These are phyloP conservation scores for Chrysanthemum makinoi DNA, from an alignment of 129 eudicot genomes.

Conservation along the genomic window DNA sequence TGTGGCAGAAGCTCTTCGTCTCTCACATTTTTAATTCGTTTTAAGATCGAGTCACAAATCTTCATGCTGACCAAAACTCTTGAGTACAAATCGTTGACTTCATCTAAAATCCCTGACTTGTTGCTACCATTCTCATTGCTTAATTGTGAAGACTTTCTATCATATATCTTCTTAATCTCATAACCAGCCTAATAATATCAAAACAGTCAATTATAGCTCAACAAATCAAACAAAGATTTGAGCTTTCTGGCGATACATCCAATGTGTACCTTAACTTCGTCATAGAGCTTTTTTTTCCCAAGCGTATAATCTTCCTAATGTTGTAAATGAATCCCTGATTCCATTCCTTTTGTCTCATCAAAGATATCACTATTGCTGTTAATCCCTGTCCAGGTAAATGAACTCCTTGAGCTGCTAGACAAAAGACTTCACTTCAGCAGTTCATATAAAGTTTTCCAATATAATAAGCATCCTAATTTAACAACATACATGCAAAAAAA, in stretches of 20 bases:
- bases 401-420: conserved; percentile 40
- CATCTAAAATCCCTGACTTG: conserved; percentile 29
- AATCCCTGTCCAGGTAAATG: conserved; percentile 40
- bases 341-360: conserved; percentile 46
- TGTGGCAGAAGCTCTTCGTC: conserved; percentile 62
- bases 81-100: conserved; percentile 43
- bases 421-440: conserved; percentile 50
- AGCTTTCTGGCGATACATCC: neutral
- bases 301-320: conserved; percentile 54
- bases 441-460: too few relatives aligned
- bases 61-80: conserved; percentile 41
- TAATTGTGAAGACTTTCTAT: conserved; percentile 39
- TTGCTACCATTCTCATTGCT: conserved; percentile 28
- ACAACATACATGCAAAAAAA: too few relatives aligned
- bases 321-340: conserved; percentile 59
- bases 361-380: conserved; percentile 30
- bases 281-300: conserved; percentile 69
- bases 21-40: conserved; percentile 50
- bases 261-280: conserved; percentile 51
- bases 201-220: conserved; percentile 3
- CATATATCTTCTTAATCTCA: conserved; percentile 40
- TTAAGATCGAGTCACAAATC: conserved; percentile 47
- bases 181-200: conserved; percentile 38
- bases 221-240: neutral
- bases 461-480: too few relatives aligned